Base-by-base conservation (phyloP, 1,284 basidiomycete species). In the Tremellales sp. region DNA sequence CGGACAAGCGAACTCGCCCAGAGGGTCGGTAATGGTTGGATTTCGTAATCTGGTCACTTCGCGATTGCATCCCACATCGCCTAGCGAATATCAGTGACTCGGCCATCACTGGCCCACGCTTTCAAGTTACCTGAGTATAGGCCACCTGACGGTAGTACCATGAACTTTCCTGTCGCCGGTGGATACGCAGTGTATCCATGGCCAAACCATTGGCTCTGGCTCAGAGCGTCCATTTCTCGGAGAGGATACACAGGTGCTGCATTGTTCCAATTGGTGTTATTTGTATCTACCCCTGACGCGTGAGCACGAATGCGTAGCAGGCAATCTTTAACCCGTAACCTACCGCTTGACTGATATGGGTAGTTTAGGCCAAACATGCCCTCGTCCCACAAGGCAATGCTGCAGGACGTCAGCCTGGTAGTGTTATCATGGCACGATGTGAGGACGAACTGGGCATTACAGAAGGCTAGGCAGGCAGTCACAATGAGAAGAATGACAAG, bases 141-240 rank as follows among this genome's bases (percentile, higher is more conserved):
- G 18, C 34, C 34, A 14, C 59, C 59, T 6, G 57, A 43, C 12
- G 52, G 50, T 6, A 84, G 75, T 41, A 78, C 72, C 62, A 83
- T 78, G 55, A 82, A 67, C 58, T 81, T 79, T 12, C 75, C 75
- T 1, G 69, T 58, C 56, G 79, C 73, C 2, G 83, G 82, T 1
- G 82, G 82, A 50, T 76, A 74, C 50, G 72, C 73, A 25, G 80
- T 74, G 62, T 80, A 78, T 24, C 77, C 77, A 58, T 84, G 82
- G 36, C 52, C 61, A 39, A 58, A 61, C 60, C 57, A 61, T 45
- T 56, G 46, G 18, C 40, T 43, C 18, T 39, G 21, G 4, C n/a
- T 43, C 25, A 48, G 34, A 19, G 38, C 43, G 5, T 43, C 47
- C 10, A 5, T 37, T 5, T 16, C 14, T 32, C 47, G 32, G 6